Base-by-base conservation (phyloP, 208 protist genomes). In the Acanthamoeba rhysodes region DNA sequence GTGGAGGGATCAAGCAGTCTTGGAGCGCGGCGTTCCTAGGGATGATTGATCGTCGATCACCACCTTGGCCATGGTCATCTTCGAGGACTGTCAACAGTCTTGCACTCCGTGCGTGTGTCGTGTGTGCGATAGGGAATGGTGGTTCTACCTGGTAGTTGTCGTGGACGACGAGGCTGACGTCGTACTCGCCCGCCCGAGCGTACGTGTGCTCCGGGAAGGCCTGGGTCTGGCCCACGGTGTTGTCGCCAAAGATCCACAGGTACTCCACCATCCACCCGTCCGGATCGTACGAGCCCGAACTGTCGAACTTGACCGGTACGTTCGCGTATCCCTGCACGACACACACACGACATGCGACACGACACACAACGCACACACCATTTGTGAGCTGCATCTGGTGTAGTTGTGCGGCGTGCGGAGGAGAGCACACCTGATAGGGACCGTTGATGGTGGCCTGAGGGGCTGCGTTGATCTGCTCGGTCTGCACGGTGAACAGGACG, bases 171-270 rank as follows among this genome's bases (percentile, higher is more conserved):
- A 66, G 59, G 16, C 22, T 66, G 59, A 66, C 59, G 24, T 66
- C 59, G 59, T n/a, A 66, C 24, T 66, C 59, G 22, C 59, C 59
- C 24, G 59, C 4, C 59, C 9, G 16, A 7, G 16, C 24, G 59
- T 12, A 66, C 59, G 59, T 66, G 24, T 66, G 59, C 59, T n/a
- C 2, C 3, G 59, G 59, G 59, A 2, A 10, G 59, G 59, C 59
- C 22, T 18, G 2, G 6, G 59, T 66, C 24, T 66, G 59, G 24
- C 59, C 59, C 22, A 66, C 59, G 59, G 59, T 10, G 24, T 66
- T 66, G 59, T 66, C 59, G 59, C 59, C 59, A 66, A 66, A 66
- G 16, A 66, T 66, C 59, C 59, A 66, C 59, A 66, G 59, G 59
- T 66, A 66, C 22, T 66, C 59, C 22, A 66, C 22, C 16, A n/a